Percentiles rank a stretch among this genome's conserved stretches.
Conservation (phyloP, 495 filamentous ascomycete genomes). For the Penicillium longicatenatum region DNA sequence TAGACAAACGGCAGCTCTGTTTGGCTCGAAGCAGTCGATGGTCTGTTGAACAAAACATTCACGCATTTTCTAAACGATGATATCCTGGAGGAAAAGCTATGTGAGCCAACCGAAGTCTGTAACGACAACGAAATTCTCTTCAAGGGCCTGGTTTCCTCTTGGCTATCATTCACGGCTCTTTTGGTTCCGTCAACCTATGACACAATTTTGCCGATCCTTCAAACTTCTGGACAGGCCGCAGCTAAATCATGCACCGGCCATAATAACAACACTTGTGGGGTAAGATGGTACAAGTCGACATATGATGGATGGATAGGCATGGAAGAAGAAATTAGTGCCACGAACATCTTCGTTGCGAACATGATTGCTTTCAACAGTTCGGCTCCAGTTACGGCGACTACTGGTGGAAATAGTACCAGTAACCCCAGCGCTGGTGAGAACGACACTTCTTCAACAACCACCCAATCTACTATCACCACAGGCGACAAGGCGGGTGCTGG, state of each 20-base stretch:
- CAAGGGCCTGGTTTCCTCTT: slow-evolving; percentile 77
- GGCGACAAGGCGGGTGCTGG: slow-evolving; percentile 65
- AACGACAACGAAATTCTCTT: slow-evolving; percentile 78
- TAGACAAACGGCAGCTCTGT: slow-evolving; percentile 44
- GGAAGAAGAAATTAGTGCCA: slow-evolving; percentile 53
- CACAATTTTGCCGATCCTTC: slow-evolving; percentile 64
- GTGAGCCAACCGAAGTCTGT: slow-evolving; percentile 62
- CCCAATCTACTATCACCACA: slow-evolving; percentile 46
- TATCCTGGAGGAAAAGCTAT: slow-evolving; percentile 63
- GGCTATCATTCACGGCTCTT: slow-evolving; percentile 74
- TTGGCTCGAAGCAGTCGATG: slow-evolving; percentile 47
- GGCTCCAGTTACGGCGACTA: slow-evolving; percentile 29
- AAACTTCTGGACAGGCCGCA: slow-evolving; percentile 67
- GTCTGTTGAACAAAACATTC: slow-evolving; percentile 53
- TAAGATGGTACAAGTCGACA: slow-evolving; percentile 63
- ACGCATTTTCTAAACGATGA: slow-evolving; percentile 46
- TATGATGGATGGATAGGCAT: slow-evolving; percentile 70
- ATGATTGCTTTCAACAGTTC: slow-evolving; percentile 30
- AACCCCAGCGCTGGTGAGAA: slow-evolving; percentile 39
- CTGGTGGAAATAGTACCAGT: slow-evolving; percentile 36
- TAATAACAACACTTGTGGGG: slow-evolving; percentile 67
- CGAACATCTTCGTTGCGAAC: slow-evolving; percentile 54
- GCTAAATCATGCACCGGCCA: slow-evolving; percentile 67
- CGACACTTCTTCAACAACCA: slow-evolving; percentile 14
- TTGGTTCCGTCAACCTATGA: slow-evolving; percentile 63